phyloP scores from a whole-genome alignment of 2,329 filamentous ascomycete species.

The Arthroderma sp. region DNA sequence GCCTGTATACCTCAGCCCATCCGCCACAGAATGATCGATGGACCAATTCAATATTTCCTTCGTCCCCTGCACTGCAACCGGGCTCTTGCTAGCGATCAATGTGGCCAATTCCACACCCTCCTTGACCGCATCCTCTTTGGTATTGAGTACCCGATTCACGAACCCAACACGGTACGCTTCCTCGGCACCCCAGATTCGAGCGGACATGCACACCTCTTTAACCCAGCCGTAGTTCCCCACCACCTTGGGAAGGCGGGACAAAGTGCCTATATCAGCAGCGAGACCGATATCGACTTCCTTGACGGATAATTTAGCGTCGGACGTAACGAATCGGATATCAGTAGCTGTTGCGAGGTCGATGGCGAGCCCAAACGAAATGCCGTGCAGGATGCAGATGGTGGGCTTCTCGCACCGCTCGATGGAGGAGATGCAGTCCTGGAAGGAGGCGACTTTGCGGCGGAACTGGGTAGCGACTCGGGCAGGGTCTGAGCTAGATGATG shows the following conservation, averaged over 20 bases:
- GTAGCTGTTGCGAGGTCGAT: conserved; percentile 46
- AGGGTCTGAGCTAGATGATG: conserved; percentile 34
- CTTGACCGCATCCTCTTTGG: conserved; percentile 49
- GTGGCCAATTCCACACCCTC: conserved; percentile 51
- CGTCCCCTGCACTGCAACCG: conserved; percentile 73
- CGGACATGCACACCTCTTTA: conserved; percentile 35
- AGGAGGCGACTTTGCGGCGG: conserved; percentile 58
- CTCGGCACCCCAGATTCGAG: conserved; percentile 30
- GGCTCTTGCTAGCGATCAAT: conserved; percentile 65
- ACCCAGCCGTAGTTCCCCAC: conserved; percentile 35
- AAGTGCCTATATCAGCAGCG: conserved; percentile 36
- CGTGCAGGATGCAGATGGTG: conserved; percentile 71
- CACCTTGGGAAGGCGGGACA: conserved; percentile 35
- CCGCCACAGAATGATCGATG: conserved; percentile 61
- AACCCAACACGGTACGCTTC: conserved; percentile 33
- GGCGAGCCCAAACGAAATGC: conserved; percentile 61
- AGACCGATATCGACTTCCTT: conserved; percentile 39
- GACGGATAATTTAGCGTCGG: conserved; percentile 27
- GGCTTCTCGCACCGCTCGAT: conserved; percentile 86
- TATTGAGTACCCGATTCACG: conserved; percentile 27
- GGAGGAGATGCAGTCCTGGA: conserved; percentile 63
- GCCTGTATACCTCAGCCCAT: conserved; percentile 69
- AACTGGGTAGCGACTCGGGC: conserved; percentile 51
- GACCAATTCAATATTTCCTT: conserved; percentile 78
- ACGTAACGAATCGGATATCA: conserved; percentile 30